These are phyloP conservation scores for Hibiscus syriacus DNA, from an alignment of 345 rosid genomes.

Conservation along the genomic window DNA sequence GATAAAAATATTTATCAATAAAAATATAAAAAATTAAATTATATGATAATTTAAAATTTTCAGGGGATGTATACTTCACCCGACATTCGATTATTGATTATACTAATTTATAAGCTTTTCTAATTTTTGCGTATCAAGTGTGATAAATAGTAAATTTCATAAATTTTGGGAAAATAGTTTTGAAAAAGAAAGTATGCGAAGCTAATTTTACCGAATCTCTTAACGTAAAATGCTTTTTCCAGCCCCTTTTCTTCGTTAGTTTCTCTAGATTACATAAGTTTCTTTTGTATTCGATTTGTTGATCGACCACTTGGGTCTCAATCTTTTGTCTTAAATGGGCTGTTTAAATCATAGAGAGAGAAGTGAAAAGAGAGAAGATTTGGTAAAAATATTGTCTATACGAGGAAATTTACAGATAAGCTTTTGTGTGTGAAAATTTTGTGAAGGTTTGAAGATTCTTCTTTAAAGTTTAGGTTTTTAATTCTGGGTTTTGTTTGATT, in stretches of 20 bases:
- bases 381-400: slow-evolving; percentile 4
- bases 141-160: too few species aligned
- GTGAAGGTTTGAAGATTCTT: slow-evolving; percentile 19
- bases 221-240: slow-evolving; percentile 5
- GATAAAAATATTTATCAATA: too few species aligned
- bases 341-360: slow-evolving; percentile 37
- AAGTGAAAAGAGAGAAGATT: neutral
- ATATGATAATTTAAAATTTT: too few species aligned
- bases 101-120: too few species aligned
- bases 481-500: slow-evolving; percentile 16
- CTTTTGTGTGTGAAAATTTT: neutral
- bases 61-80: too few species aligned
- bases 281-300: slow-evolving; percentile 57
- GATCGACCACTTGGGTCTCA: slow-evolving; percentile 63
- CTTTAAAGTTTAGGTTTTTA: slow-evolving; percentile 20
- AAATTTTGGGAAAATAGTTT: too few species aligned
- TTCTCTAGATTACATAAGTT: slow-evolving; percentile 33
- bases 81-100: too few species aligned
- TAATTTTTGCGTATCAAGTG: too few species aligned
- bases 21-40: too few species aligned
- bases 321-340: slow-evolving; percentile 45
- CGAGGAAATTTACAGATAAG: slow-evolving; percentile 15
- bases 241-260: slow-evolving; percentile 29
- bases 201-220: slow-evolving; percentile 8
- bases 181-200: neutral